Percentiles rank a stretch among this genome's conserved stretches.
These are phyloP conservation scores for Erucastrum elatum DNA, from an alignment of 345 rosid species.

Conservation along the genomic window DNA sequence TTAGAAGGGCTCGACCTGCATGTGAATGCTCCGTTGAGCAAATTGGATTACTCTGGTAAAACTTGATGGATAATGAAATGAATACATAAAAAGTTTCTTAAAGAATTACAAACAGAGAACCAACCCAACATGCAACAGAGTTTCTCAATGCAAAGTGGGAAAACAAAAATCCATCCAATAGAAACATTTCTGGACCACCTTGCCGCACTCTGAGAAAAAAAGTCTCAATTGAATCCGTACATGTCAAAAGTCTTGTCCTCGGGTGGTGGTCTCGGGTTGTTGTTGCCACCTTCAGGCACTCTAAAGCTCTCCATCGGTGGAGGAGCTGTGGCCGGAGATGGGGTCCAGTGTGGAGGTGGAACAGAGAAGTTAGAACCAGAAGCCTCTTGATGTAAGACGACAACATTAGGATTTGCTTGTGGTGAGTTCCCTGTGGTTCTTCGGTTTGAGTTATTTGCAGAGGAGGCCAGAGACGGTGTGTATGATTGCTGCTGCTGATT, in stretches of 20 bases:
- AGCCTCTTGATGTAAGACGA: constrained; percentile 61
- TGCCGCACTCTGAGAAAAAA: constrained; percentile 5
- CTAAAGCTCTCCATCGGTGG: constrained; percentile 63
- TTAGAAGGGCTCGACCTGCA: too few species aligned
- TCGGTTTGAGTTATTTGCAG: constrained; percentile 58
- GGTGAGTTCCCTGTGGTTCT: constrained; percentile 76
- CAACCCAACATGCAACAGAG: constrained; percentile 15
- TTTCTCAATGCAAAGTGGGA: constrained; percentile 14
- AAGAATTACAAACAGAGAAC: constrained; percentile 30
- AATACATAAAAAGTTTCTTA: constrained; percentile 21
- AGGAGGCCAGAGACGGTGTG: constrained; percentile 62
- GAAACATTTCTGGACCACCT: constrained; percentile 15
- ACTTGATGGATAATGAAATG: constrained; percentile 30
- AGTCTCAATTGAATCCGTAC: constrained; percentile 28
- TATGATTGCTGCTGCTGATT: constrained; percentile 83
- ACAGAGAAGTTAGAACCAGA: constrained; percentile 61
- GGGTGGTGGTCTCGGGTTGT: constrained; percentile 41
- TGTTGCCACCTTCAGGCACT: constrained; percentile 55
- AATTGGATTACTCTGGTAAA: neutral
- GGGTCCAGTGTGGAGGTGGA: constrained; percentile 47
- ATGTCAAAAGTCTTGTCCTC: constrained; percentile 39
- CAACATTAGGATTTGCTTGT: constrained; percentile 59
- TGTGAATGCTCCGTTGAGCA: neutral
- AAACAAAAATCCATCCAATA: constrained; percentile 14
- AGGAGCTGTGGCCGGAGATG: constrained; percentile 42